phyloP scores from a whole-genome alignment of 192 early-diverging fungal species.

The Diversispora epigaea region DNA sequence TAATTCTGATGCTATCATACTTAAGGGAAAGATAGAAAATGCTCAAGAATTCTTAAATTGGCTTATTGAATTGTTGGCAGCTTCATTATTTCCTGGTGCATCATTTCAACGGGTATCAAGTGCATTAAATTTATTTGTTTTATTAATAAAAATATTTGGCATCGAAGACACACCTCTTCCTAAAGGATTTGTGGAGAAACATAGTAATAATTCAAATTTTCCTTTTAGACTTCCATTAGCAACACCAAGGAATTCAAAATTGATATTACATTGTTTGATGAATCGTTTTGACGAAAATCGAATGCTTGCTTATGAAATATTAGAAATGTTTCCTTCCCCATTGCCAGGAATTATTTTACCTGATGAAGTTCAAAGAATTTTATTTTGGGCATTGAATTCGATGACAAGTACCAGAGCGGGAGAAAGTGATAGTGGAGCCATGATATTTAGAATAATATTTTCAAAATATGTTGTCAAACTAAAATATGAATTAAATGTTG shows the following conservation, averaged over 20 bases:
- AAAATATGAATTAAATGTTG: slow-evolving; percentile 43
- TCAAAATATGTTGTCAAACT: slow-evolving; percentile 67
- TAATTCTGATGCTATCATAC: slow-evolving; percentile 15
- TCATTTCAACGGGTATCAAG: slow-evolving; percentile 70
- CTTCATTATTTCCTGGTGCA: slow-evolving; percentile 71
- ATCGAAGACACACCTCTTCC: slow-evolving; percentile 49
- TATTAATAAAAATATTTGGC: slow-evolving; percentile 56
- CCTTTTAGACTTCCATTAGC: slow-evolving; percentile 57
- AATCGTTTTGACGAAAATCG: slow-evolving; percentile 79
- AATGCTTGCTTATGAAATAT: slow-evolving; percentile 65
- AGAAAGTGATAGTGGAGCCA: slow-evolving; percentile 83
- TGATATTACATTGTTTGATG: slow-evolving; percentile 62
- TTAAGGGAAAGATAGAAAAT: slow-evolving; percentile 44
- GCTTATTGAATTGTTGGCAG: slow-evolving; percentile 56
- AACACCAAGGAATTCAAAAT: slow-evolving; percentile 45
- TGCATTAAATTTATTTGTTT: slow-evolving; percentile 53
- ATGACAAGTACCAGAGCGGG: slow-evolving; percentile 68
- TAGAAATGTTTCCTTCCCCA: slow-evolving; percentile 65
- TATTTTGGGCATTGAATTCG: slow-evolving; percentile 61
- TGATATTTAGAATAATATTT: slow-evolving; percentile 75
- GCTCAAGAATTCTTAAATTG: slow-evolving; percentile 60
- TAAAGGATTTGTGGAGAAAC: slow-evolving; percentile 44
- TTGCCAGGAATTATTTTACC: slow-evolving; percentile 55
- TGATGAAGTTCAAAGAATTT: slow-evolving; percentile 50
- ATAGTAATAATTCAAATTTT: slow-evolving; percentile 44